Evolutionary conservation across 2,329 filamentous ascomycete species (phyloP).

Genomic region (Zymoseptoria brevis): DNA sequence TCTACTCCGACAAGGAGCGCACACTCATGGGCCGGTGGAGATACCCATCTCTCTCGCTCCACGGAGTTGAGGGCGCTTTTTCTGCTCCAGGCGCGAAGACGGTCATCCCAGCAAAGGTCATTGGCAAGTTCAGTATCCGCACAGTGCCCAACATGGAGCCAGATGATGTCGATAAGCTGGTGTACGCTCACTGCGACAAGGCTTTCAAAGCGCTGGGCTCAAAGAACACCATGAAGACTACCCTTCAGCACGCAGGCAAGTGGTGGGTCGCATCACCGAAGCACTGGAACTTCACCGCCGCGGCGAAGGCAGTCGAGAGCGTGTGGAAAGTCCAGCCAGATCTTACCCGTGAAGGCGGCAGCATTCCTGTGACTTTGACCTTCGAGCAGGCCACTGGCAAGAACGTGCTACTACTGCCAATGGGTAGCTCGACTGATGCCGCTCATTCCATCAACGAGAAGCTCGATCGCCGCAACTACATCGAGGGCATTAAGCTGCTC

Average conservation of each 20-base stretch:
- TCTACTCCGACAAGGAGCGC: constrained; percentile 78
- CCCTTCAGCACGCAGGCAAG: constrained; percentile 82
- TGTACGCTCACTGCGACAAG: constrained; percentile 74
- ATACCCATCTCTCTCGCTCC: constrained; percentile 85
- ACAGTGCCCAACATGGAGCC: constrained; percentile 98
- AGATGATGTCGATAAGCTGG: constrained; percentile 74
- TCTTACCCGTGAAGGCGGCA: constrained; percentile 91
- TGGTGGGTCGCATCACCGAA: constrained; percentile 98
- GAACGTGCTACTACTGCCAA: constrained; percentile 90
- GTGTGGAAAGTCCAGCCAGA: constrained; percentile 92
- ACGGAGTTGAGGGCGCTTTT: constrained; percentile 93
- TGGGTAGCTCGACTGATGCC: constrained; percentile 94
- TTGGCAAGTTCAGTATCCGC: constrained; percentile 96
- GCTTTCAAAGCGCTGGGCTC: constrained; percentile 79
- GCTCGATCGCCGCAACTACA: constrained; percentile 93
- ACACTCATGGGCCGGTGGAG: constrained; percentile 96
- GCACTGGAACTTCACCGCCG: constrained; percentile 97
- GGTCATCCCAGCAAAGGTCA: constrained; percentile 95
- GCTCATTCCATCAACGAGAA: constrained; percentile 99
- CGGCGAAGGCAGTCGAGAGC: constrained; percentile 88
- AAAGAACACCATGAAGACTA: constrained; percentile 84
- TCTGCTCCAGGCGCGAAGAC: constrained; percentile 92
- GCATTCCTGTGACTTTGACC: constrained; percentile 91
- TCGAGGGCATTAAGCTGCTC: constrained; percentile 92
- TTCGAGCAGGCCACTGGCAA: constrained; percentile 98